These are phyloP conservation scores for Coprinopsis strossmayeri DNA, from an alignment of 768 basidiomycete genomes.

Conservation along the genomic window DNA sequence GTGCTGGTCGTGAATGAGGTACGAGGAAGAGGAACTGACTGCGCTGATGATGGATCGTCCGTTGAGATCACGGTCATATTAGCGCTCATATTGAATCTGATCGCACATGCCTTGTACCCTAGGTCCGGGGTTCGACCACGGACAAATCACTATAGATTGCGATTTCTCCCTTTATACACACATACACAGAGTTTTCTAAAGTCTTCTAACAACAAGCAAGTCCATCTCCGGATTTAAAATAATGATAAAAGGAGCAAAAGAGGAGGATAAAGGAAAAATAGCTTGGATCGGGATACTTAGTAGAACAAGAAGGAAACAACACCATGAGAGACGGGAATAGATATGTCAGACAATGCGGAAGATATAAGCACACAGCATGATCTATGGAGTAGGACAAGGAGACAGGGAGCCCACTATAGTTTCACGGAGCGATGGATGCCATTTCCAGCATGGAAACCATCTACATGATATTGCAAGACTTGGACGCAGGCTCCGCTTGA, in stretches of 20 bases:
- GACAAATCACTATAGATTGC: no score
- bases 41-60: background rate
- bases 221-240: background rate
- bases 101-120: no score
- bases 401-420: no score
- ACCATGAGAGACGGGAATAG: background rate
- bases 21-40: no score
- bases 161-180: no score
- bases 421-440: background rate
- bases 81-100: background rate
- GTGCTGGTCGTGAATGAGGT: background rate
- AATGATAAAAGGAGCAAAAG: background rate
- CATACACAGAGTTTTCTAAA: background rate
- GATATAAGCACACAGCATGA: no score
- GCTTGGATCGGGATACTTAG: background rate
- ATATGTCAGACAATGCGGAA: background rate
- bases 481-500: slow-evolving; percentile 30
- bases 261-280: background rate
- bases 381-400: no score
- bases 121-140: no score
- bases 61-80: background rate
- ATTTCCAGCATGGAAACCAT: background rate
- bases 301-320: background rate
- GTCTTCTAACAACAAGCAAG: background rate
- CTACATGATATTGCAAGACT: slow-evolving; percentile 36